Percentiles rank a stretch among this genome's conserved stretches.
Conservation (phyloP, 2,329 filamentous ascomycete genomes). For the Orbilia ellipsospora region DNA sequence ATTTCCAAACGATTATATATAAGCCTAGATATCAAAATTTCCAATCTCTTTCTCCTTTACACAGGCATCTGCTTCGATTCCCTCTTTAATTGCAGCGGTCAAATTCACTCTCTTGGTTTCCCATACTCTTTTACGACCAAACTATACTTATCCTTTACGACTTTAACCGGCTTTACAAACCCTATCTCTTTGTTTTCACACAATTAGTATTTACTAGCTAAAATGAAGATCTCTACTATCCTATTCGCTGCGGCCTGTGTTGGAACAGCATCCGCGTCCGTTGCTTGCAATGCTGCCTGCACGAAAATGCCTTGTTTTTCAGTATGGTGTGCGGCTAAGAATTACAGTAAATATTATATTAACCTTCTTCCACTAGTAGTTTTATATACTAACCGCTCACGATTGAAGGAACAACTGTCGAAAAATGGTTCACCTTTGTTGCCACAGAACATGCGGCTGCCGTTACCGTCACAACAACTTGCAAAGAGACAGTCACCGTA, state of each 20-base stretch:
- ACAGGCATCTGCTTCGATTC: not conserved
- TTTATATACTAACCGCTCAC: not conserved
- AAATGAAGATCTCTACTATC: slow-evolving; percentile 40
- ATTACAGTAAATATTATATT: slow-evolving; percentile 12
- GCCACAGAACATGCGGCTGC: not conserved
- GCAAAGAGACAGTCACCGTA: slow-evolving; percentile 1
- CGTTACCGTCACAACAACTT: slow-evolving; percentile 12
- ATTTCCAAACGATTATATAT: no score
- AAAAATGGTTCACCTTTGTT: slow-evolving; percentile 19
- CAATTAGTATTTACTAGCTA: not conserved
- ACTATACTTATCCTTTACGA: no score
- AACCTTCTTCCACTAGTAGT: not conserved
- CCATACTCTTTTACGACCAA: no score
- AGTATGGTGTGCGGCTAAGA: slow-evolving; percentile 20
- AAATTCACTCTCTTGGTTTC: slow-evolving; percentile 1
- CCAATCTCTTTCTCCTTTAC: not conserved
- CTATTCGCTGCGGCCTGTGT: slow-evolving; percentile 18
- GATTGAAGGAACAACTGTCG: not conserved
- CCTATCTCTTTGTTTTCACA: no score
- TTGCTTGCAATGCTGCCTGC: slow-evolving; percentile 25
- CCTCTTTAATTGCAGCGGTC: not conserved
- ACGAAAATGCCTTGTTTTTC: slow-evolving; percentile 36
- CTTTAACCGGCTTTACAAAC: no score
- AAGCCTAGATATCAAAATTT: no score
- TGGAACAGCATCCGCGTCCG: slow-evolving; percentile 16